Percentiles rank a stretch among this genome's conserved stretches.
Conservation (phyloP, 495 filamentous ascomycete genomes). For the Rusavskia elegans region DNA sequence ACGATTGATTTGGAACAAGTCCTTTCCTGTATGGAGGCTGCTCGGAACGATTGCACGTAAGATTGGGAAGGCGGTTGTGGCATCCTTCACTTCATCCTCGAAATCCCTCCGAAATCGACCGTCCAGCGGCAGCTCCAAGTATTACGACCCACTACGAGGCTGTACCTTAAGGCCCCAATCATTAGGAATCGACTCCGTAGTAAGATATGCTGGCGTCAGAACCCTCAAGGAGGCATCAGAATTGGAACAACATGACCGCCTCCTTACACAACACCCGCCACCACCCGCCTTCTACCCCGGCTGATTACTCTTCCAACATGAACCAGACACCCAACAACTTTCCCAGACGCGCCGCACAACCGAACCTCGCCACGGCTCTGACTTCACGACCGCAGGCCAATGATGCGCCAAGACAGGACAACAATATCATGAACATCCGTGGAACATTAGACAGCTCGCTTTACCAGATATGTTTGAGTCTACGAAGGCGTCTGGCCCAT, state of each 20-base stretch:
- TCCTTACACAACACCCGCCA: constrained; percentile 9
- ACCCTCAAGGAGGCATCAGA: constrained; percentile 4
- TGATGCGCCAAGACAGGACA: constrained; percentile 14
- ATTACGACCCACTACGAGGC: no score
- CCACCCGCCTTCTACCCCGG: constrained; percentile 5
- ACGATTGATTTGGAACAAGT: no score
- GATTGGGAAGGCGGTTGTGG: no score
- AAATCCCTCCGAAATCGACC: no score
- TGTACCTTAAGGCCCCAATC: no score
- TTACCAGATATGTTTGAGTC: constrained; percentile 81
- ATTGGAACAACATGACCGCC: constrained; percentile 11
- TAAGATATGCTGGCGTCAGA: constrained; percentile 14
- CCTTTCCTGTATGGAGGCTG: no score
- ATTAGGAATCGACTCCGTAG: neutral
- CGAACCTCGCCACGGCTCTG: neutral
- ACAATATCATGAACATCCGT: constrained; percentile 88
- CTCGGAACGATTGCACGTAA: no score
- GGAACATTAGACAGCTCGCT: constrained; percentile 79
- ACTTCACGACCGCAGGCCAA: neutral
- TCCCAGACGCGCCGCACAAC: no score
- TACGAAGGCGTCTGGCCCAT: constrained; percentile 62
- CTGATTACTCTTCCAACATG: neutral
- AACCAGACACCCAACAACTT: no score
- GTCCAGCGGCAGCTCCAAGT: no score
- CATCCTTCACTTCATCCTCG: no score